Evolutionary conservation across 345 rosid genomes (phyloP).

Genomic region (Pistacia vera): DNA sequence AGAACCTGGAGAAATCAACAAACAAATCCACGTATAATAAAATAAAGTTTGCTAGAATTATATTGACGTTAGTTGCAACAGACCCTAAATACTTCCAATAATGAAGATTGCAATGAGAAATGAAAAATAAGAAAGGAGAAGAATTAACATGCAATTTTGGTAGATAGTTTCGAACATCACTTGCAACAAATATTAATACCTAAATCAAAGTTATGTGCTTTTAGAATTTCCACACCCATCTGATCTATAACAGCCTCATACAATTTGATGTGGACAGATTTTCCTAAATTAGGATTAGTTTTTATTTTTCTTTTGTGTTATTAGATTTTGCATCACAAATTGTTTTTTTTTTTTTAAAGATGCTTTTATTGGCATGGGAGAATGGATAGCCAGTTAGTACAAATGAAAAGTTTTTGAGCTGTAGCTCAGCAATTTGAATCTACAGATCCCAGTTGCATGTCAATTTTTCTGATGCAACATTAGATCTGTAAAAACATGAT

Average conservation of each 20-base stretch:
- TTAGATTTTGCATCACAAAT: no score
- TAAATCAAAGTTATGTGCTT: not conserved
- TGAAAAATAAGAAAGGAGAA: not conserved
- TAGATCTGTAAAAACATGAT: not conserved
- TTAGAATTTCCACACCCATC: not conserved
- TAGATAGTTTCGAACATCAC: not conserved
- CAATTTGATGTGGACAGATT: no score
- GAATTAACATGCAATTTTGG: not conserved
- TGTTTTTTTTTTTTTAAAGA: not conserved
- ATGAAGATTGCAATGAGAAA: not conserved
- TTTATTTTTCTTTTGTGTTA: no score
- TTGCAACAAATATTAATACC: not conserved
- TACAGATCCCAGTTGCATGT: not conserved
- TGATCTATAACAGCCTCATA: not conserved
- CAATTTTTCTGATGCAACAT: not conserved
- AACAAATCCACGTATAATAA: constrained; percentile 7
- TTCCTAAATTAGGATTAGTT: no score
- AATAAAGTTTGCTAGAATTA: not conserved
- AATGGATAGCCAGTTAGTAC: not conserved
- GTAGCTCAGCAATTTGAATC: no score
- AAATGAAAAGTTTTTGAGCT: not conserved
- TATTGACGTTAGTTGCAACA: not conserved
- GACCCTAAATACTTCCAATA: not conserved
- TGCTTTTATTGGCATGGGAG: no score
- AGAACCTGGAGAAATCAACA: constrained; percentile 52